Evolutionary conservation across 345 rosid genomes (phyloP).

Genomic region (Populus ilicifolia): DNA sequence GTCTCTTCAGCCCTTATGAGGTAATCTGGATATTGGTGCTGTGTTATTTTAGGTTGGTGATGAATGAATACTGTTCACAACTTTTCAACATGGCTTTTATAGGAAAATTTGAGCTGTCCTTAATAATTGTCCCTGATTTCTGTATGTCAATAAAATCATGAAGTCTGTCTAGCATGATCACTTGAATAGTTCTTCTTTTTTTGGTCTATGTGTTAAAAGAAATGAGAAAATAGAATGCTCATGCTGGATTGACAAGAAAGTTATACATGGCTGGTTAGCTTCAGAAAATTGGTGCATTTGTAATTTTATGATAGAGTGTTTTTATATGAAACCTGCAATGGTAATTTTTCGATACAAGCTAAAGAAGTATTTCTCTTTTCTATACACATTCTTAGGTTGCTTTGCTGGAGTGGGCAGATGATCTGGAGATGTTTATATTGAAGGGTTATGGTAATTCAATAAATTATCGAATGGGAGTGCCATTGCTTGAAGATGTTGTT

Average conservation of each 20-base stretch:
- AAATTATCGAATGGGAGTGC: constrained; percentile 87
- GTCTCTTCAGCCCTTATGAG: constrained; percentile 74
- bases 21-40: constrained; percentile 26
- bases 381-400: constrained; percentile 46
- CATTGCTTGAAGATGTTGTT: constrained; percentile 75
- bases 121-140: not conserved
- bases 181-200: not conserved
- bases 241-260: not conserved
- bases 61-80: not conserved
- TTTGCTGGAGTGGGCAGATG: constrained; percentile 96
- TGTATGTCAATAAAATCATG: not conserved
- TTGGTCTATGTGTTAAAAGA: not conserved
- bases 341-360: not conserved
- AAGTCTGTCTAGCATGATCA: not conserved
- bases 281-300: not conserved
- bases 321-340: not conserved
- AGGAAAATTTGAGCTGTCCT: not conserved
- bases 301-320: not conserved
- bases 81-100: not conserved
- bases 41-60: not conserved
- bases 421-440: constrained; percentile 67
- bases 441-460: constrained; percentile 85
- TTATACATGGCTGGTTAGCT: not conserved
- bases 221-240: not conserved
- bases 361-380: not conserved